Base-by-base conservation (phyloP, 2,329 filamentous ascomycete species). In the Chaetomium sp. region DNA sequence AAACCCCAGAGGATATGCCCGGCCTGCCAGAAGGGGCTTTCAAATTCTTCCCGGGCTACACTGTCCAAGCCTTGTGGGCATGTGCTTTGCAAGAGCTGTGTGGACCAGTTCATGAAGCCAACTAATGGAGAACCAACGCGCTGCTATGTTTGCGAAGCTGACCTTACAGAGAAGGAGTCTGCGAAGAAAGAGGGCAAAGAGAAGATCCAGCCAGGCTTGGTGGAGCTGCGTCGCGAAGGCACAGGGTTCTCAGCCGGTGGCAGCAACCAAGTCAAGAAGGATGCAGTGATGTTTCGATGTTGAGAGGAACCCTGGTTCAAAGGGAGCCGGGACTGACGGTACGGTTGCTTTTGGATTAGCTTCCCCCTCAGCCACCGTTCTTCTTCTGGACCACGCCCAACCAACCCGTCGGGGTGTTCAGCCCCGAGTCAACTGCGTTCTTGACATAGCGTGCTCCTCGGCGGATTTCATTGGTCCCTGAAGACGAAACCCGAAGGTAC, bases 201-300 rank as follows among this genome's bases (percentile, higher is more conserved):
- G 42, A 85, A 80, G 60, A 82, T 90, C 42, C 86, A 82, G 65
- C 86, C 88, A 0, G 93, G 93, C 0, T 74, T 97, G 38, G 88
- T 97, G 3, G 87, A 90, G 73, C 84, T 98, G 57, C 88, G 86
- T 70, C 91, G 89, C 42, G 94, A 97, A 71, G 94, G 94, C 0
- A 98, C 94, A 0, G 94, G 94, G 0, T 98, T 97, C 77, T 93
- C 94, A 4, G 90, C 92, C 4, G 89, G 90, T n/a, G 94, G 95
- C 2, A 85, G 86, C 59, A 96, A 90, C 73, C 85, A 91, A 71
- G 92, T 96, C 19, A 90, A 90, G 77, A 95, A 89, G 75, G 79
- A 84, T 3, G 90, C 90, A 0, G 87, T 96, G 21, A 89, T 29
- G 19, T 54, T 67, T 25, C 33, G 51, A 42, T 55, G 47, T n/a